Evolutionary conservation across 2,329 filamentous ascomycete species (phyloP), one percentile per base, ranked within the genome.

Genomic region (Curvularia verruculosa): DNA sequence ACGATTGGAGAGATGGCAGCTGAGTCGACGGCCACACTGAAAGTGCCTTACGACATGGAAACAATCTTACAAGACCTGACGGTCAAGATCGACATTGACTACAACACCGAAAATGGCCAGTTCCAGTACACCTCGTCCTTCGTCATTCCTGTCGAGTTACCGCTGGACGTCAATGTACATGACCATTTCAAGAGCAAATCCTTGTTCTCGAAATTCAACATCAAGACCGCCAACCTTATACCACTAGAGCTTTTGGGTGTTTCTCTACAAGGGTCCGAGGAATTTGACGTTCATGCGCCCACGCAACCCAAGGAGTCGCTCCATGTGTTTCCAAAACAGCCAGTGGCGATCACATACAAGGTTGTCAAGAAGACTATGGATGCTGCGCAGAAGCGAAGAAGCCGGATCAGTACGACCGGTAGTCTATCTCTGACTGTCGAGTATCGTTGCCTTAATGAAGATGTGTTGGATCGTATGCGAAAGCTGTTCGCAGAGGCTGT

Each of bases 141-240:
- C 19, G 85, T 82, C 3, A 82, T 96, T 19, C 84, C 88, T 2
- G 89, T 95, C 1, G 84, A 89, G 1, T 81, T 99, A 4, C 91
- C 92, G 0, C 82, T 99, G 3, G 93, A 94, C 3, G 95, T 99
- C 60, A 98, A 98, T 64, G 95, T 99, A 5, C 93, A 98, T 69
- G 95, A 99, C 67, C 86, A 96, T 26, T 98, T 98, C 81, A 96
- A 96, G 72, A 87, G 91, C 61, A 80, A 87, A 7, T 83, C 86
- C 0, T 82, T 98, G 0, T 95, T 95, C 70, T 97, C 93, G 0
- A 89, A 89, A 9, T 99, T 99, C 74, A 96, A 91, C 13, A 89
- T 99, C 50, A 92, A 91, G 12, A 92, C 93, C 0, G 89, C 91
- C 1, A 91, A 84, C 54, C 75, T 85, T 23, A 87, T 89, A 28